Percentiles rank a stretch among this genome's conserved stretches.
phyloP scores from a whole-genome alignment of 1,284 basidiomycete species.

The Lentinula novae-zelandiae region DNA sequence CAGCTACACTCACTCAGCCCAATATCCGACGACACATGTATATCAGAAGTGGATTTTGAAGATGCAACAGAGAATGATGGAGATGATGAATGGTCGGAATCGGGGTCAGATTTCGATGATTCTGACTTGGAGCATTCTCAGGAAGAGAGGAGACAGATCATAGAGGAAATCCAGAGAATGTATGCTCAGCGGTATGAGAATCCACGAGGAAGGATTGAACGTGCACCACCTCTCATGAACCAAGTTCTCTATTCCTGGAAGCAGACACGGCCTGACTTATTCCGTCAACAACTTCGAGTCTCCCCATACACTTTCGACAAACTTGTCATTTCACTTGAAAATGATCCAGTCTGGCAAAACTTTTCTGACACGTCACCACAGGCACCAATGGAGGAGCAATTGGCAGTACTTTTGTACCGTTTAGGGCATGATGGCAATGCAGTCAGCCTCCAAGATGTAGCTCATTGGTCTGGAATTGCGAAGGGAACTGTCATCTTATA shows the following conservation, averaged over 20 bases:
- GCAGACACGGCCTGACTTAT: neutral
- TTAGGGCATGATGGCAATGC: slow-evolving; percentile 23
- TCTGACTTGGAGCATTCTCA: too few species aligned
- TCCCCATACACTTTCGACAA: slow-evolving; percentile 23
- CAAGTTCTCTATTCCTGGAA: neutral
- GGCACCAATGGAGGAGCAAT: slow-evolving; percentile 6
- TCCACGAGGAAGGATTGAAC: neutral
- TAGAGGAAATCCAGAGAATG: neutral
- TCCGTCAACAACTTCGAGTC: slow-evolving; percentile 12
- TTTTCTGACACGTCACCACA: slow-evolving; percentile 17
- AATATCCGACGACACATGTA: too few species aligned
- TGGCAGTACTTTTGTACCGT: slow-evolving; percentile 20
- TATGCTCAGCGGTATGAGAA: neutral
- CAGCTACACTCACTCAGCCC: too few species aligned
- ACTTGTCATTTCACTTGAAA: slow-evolving; percentile 18
- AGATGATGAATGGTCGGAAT: too few species aligned
- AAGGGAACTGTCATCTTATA: neutral
- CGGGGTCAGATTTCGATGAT: too few species aligned
- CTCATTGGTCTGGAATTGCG: slow-evolving; percentile 14
- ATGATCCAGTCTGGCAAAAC: slow-evolving; percentile 19
- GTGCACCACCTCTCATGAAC: neutral
- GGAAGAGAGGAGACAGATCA: neutral
- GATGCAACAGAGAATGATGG: too few species aligned
- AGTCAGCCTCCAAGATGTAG: slow-evolving; percentile 15
- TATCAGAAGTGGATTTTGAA: too few species aligned